Percentiles rank a stretch among this genome's conserved stretches.
Conservation (phyloP, 345 rosid species). For the Trapa incisa region DNA sequence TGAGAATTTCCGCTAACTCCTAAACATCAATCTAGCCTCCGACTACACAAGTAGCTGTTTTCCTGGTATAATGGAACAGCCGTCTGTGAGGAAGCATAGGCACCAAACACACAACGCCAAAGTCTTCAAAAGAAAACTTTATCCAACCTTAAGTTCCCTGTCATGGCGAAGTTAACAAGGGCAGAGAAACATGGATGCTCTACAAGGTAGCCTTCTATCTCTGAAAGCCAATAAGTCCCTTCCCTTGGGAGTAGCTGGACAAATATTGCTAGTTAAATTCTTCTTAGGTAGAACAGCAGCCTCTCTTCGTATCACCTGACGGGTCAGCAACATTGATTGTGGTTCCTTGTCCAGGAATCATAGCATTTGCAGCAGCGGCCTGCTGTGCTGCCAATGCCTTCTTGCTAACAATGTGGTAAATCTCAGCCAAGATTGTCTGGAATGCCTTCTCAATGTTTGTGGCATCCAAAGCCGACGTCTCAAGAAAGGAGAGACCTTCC, state of each 20-base stretch:
- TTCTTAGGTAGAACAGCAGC: conserved; percentile 15
- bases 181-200: conserved; percentile 1
- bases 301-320: conserved; percentile 11
- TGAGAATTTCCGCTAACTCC: not conserved
- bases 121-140: not conserved
- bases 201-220: conserved; percentile 2
- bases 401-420: conserved; percentile 19
- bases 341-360: conserved; percentile 20
- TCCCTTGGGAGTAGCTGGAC: conserved; percentile 1
- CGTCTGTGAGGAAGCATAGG: not conserved
- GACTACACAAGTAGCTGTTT: not conserved
- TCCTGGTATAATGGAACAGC: not conserved
- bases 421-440: conserved; percentile 18
- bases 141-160: not conserved
- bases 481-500: conserved; percentile 21
- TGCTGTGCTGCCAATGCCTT: conserved; percentile 24
- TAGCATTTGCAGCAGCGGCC: conserved; percentile 11
- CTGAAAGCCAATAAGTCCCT: conserved; percentile 2
- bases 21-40: not conserved
- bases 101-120: not conserved
- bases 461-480: conserved; percentile 19
- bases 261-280: not conserved
- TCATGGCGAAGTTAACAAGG: not conserved
- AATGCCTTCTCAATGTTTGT: conserved; percentile 16
- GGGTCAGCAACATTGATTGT: conserved; percentile 16